Base-by-base conservation (phyloP, 1,139 yeast genomes). In the Lodderomyces jiufengensis region DNA sequence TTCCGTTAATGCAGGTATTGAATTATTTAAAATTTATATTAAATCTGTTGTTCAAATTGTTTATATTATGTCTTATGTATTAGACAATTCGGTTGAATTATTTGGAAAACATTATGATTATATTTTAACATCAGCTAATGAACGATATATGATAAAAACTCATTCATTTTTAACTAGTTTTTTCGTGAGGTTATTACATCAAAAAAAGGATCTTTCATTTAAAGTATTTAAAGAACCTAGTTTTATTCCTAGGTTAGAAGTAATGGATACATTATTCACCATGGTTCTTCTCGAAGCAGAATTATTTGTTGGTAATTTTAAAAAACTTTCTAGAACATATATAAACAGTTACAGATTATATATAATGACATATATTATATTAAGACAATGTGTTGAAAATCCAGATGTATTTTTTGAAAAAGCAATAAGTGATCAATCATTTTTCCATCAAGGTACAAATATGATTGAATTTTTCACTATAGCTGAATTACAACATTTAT, bases 41-140 rank as follows among this genome's bases (percentile, higher is more conserved):
- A 64, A 66, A 40, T 59, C 68, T 46, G 73, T 68, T 33, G 63
- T 68, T 11, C 75, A 69, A 44, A 54, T 69, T 43, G 68, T 68
- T 13, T 70, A 66, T 45, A 66, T 70, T 29, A 68, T 69, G 67
- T 62, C 72, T 5, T 67, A 63, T 47, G 72, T 62, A 5, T 56
- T 69, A 37, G 76, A 70, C 38, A 65, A 68, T 43, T 62, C 70
- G 11, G 72, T 63, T 7, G 66, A 64, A 41, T 50, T 68, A 20
- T 70, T 70, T 50, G 76, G 75, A 1, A 54, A 56, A 35, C 61
- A 63, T 39, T 70, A 55, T 40, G 76, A 70, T 45, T 69, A 52
- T 40, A 44, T 62, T 24, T 46, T 70, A 29, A 68, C 73, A 0
- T 58, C 74, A 3, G 46, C 50, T 3, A 66, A 63, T 45, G 76